Percentiles rank a stretch among this genome's conserved stretches.
Evolutionary conservation across 176 grass and related monocot species (phyloP).

Genomic region (Areca catechu): DNA sequence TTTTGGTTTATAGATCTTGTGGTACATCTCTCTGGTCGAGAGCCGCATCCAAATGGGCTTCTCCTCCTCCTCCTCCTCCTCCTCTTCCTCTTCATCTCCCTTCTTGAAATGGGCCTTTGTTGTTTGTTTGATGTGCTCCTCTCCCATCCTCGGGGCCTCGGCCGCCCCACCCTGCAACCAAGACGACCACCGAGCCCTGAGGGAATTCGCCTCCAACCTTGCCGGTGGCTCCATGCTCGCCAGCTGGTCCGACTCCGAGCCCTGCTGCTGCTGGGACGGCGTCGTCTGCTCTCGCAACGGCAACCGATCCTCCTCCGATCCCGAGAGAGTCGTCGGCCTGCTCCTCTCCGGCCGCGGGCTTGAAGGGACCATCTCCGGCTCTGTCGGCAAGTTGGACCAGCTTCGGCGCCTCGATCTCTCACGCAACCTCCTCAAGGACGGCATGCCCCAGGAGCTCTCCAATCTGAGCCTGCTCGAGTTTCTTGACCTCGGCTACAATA

Average conservation of each 20-base stretch:
- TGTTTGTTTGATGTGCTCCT: conserved; percentile 9
- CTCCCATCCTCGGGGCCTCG: not conserved
- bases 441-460: conserved; percentile 18
- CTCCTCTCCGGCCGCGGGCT: conserved; percentile 26
- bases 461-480: conserved; percentile 31
- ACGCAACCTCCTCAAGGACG: conserved; percentile 18
- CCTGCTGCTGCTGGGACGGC: conserved; percentile 63
- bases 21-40: not conserved
- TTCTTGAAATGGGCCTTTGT: conserved; percentile 10
- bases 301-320: not conserved
- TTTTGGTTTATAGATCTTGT: not conserved
- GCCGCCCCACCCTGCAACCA: conserved; percentile 43
- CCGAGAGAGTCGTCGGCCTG: conserved; percentile 30
- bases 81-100: not conserved
- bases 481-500: conserved; percentile 73
- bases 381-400: not conserved
- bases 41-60: not conserved
- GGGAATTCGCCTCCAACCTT: conserved; percentile 53
- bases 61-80: not conserved
- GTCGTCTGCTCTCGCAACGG: conserved; percentile 34
- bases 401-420: conserved; percentile 1
- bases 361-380: not conserved
- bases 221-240: conserved; percentile 16
- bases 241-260: conserved; percentile 19
- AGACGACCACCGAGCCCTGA: conserved; percentile 48